Base-by-base conservation (phyloP, 2,329 filamentous ascomycete genomes). In the Pseudopithomyces maydicus region DNA sequence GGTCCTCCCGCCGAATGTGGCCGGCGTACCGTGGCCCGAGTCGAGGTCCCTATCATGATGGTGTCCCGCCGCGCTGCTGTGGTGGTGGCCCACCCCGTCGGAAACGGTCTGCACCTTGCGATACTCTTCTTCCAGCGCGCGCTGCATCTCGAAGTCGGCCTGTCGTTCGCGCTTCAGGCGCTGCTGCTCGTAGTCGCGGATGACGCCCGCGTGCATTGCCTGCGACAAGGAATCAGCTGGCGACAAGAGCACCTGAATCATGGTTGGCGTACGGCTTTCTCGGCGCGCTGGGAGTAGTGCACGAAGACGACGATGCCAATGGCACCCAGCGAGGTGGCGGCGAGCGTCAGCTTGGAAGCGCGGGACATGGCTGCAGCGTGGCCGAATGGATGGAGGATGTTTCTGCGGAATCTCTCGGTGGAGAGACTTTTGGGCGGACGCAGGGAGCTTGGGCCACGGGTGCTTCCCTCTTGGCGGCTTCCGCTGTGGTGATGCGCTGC, bases 151-250 rank as follows among this genome's bases (percentile, higher is more conserved):
- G 71, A 99, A 99, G 74, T 99, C 95, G 50, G 92, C 86, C 75
- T 96, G 91, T 57, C 95, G 88, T 76, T 99, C 95, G 64, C 86
- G 85, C 79, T 97, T 97, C 64, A 97, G 75, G 44, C 90, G 88
- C 74, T 97, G 93, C 72, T 96, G 92, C 73, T 98, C 94, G 83
- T 97, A 90, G 72, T 99, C 95, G 62, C 94, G 90, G 63, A 98
- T 81, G 41, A 99, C 95, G 43, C 95, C 95, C 65, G 90, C 86
- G 72, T 99, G 95, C 95, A 99, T 99, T 55, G 91, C 90, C 95
- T 94, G 61, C 33, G 23, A 32, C 23, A 53, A 29, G 56, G 26
- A 19, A 42, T 69, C 41, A 70, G 63, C 46, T 15, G 10, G 33
- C 51, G 47, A 32, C 20, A 29, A 22, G 17, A 26, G 19, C 6